Evolutionary conservation across 352 stramenopile species (phyloP).

Genomic region (Phytophthora sansomeana): DNA sequence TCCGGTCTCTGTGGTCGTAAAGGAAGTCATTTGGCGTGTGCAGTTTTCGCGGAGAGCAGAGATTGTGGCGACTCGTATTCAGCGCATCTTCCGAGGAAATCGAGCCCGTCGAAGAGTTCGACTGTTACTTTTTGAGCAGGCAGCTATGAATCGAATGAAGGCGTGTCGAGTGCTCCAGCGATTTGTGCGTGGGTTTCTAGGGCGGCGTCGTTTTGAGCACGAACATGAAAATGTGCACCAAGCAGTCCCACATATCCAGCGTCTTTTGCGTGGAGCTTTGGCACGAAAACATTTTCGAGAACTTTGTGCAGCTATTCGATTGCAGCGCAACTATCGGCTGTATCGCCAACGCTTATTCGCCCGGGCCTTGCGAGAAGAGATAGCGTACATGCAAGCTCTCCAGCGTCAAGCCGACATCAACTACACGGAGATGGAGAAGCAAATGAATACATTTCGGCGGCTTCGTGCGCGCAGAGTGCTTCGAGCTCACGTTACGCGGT

Average conservation of each 20-base stretch:
- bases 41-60: conserved; percentile 61
- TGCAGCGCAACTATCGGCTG: conserved; percentile 68
- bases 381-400: conserved; percentile 56
- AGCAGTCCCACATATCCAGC: conserved; percentile 65
- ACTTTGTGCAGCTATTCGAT: conserved; percentile 44
- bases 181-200: conserved; percentile 65
- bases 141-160: conserved; percentile 45
- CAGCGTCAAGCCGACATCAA: conserved; percentile 58
- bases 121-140: conserved; percentile 44
- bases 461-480: conserved; percentile 60
- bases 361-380: conserved; percentile 66
- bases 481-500: conserved; percentile 49
- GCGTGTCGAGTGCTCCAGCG: conserved; percentile 55
- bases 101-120: conserved; percentile 55
- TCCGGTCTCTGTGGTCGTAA: conserved; percentile 49
- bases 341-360: conserved; percentile 62
- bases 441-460: conserved; percentile 56
- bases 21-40: conserved; percentile 64
- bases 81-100: conserved; percentile 76
- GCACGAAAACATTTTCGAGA: conserved; percentile 43
- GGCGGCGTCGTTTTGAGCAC: conserved; percentile 46
- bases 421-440: conserved; percentile 50
- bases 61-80: conserved; percentile 66
- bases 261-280: conserved; percentile 55
- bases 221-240: conserved; percentile 41